A percentile compares a stretch with the other conserved stretches of the same genome.
These are phyloP conservation scores for Pachyrhizus erosus DNA, from an alignment of 306 rosid species.

Conservation along the genomic window DNA sequence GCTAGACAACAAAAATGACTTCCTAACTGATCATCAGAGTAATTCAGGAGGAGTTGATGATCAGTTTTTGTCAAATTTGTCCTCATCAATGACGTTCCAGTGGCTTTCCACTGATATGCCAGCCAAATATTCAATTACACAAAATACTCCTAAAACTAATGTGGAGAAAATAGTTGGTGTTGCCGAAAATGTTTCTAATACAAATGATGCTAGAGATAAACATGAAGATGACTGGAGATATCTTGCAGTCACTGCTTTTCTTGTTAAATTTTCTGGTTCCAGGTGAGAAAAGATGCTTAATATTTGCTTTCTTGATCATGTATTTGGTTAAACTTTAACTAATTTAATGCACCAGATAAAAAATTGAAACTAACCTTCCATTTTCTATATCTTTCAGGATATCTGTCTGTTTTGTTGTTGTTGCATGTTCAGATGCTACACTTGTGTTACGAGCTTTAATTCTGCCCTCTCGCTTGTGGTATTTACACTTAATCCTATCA, in stretches of 20 bases:
- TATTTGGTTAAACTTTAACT: constrained; percentile 30
- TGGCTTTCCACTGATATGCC: constrained; percentile 99
- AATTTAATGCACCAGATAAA: background rate
- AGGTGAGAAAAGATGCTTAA: constrained; percentile 56
- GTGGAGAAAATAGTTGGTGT: constrained; percentile 41
- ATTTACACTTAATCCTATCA: constrained; percentile 37
- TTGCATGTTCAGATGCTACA: constrained; percentile 95
- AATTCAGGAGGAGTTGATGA: constrained; percentile 45
- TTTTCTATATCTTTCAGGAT: constrained; percentile 64
- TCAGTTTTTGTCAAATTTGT: constrained; percentile 43
- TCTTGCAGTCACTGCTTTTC: constrained; percentile 92
- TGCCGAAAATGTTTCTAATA: constrained; percentile 47
- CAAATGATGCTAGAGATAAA: constrained; percentile 54
- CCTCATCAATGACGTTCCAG: constrained; percentile 83
- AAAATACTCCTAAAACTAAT: constrained; percentile 45
- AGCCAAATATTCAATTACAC: constrained; percentile 59
- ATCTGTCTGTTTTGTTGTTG: constrained; percentile 84
- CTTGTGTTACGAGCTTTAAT: constrained; percentile 77
- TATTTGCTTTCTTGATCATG: constrained; percentile 33
- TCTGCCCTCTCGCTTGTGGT: constrained; percentile 92
- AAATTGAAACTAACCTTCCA: constrained; percentile 2
- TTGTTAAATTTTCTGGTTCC: constrained; percentile 80
- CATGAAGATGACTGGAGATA: constrained; percentile 98
- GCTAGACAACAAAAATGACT: constrained; percentile 48
- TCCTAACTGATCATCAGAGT: constrained; percentile 45